These are phyloP conservation scores for Teratosphaeria zuluensis DNA, from an alignment of 2,329 filamentous ascomycete species.

Conservation along the genomic window DNA sequence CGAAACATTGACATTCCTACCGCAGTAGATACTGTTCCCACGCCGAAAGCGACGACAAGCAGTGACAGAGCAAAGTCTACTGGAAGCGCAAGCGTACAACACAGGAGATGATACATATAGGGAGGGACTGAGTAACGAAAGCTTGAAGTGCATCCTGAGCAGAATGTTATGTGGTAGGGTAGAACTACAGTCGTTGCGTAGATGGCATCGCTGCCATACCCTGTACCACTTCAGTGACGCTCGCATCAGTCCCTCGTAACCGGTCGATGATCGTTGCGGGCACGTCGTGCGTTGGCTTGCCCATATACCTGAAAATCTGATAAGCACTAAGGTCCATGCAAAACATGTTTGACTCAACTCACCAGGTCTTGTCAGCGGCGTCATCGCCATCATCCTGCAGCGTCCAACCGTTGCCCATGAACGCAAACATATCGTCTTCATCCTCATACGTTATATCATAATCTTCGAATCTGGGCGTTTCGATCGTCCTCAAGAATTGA, in stretches of 20 bases:
- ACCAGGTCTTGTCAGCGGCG: conserved; percentile 11
- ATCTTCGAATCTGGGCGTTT: conserved; percentile 12
- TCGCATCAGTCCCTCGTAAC: conserved; percentile 8
- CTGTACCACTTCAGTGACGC: conserved; percentile 5
- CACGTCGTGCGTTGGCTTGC: conserved; percentile 2
- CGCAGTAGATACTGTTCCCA: no score
- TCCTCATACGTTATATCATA: conserved; percentile 11
- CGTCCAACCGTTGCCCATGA: conserved; percentile 11
- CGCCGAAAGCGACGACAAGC: no score
- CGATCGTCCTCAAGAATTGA: conserved; percentile 11
- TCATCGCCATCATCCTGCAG: conserved; percentile 5
- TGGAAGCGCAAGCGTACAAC: no score
- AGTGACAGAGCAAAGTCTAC: no score
- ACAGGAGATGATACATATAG: no score
- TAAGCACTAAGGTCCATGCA: not conserved
- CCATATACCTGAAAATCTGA: conserved; percentile 7
- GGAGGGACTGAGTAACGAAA: no score
- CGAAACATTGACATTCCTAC: no score
- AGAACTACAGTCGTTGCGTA: not conserved
- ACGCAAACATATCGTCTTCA: conserved; percentile 12
- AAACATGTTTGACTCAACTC: not conserved
- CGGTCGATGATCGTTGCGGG: conserved; percentile 5
- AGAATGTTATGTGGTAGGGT: no score
- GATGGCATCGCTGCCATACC: conserved; percentile 3
- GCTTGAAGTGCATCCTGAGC: no score